Evolutionary conservation across 139 green algal genomes (phyloP), one percentile per base, ranked within the genome.

Genomic region (Gonium pectorale): DNA sequence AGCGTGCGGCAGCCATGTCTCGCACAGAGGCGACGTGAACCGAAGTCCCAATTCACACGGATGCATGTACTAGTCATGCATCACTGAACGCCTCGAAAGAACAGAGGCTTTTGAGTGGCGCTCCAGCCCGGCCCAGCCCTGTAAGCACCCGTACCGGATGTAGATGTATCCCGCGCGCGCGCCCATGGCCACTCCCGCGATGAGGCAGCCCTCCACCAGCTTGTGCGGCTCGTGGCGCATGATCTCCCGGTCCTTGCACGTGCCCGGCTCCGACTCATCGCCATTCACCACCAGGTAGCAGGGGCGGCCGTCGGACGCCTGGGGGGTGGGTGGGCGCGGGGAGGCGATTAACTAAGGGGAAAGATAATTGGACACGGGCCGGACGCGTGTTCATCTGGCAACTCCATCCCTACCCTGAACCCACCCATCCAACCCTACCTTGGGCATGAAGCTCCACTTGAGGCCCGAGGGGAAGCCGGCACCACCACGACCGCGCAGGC

Each of bases 361-460:
- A n/a, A n/a, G n/a, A n/a, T n/a, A n/a, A n/a, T n/a, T 40, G 13
- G n/a, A 68, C 7, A 69, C 27, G 56, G 56, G n/a, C 19, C 6
- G n/a, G n/a, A n/a, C n/a, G n/a, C n/a, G n/a, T n/a, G n/a, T n/a
- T n/a, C n/a, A n/a, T n/a, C n/a, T n/a, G n/a, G n/a, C n/a, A n/a
- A n/a, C n/a, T n/a, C n/a, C n/a, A n/a, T n/a, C n/a, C n/a, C n/a
- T n/a, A n/a, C n/a, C n/a, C n/a, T n/a, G n/a, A n/a, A n/a, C n/a
- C n/a, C n/a, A n/a, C n/a, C n/a, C n/a, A n/a, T n/a, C n/a, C n/a
- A n/a, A n/a, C n/a, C n/a, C n/a, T n/a, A 94, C 94, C 92, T 99
- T 99, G 66, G 97, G 96, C 97, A 99, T 98, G 91, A 99, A 99
- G 69, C 90, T 96, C 95, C 96, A 99, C 90, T 99, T 99, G 3